These are phyloP conservation scores for Trichosporon coremiiforme DNA, from an alignment of 1,284 basidiomycete genomes.

Conservation along the genomic window DNA sequence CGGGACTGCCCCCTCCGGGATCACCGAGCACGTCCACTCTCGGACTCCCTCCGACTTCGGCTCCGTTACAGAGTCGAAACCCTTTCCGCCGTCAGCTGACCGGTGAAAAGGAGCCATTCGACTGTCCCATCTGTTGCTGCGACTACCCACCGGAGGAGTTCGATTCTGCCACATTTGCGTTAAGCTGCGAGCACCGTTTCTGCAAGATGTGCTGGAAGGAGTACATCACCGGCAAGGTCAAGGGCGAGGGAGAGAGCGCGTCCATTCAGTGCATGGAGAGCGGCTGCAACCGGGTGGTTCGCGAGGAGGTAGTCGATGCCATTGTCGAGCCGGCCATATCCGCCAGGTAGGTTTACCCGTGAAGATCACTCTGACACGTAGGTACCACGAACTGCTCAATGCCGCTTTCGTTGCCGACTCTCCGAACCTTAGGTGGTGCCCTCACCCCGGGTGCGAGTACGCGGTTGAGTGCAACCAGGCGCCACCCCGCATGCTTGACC, in stretches of 20 bases:
- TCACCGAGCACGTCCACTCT: conserved; percentile 48
- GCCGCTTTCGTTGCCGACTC: conserved; percentile 89
- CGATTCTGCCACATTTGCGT: conserved; percentile 62
- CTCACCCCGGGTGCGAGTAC: conserved; percentile 69
- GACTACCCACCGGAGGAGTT: conserved; percentile 63
- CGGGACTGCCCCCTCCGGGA: conserved; percentile 62
- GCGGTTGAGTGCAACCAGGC: conserved; percentile 86
- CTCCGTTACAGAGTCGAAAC: conserved; percentile 41
- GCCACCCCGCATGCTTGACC: conserved; percentile 70
- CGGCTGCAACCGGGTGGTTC: conserved; percentile 75
- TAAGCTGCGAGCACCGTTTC: conserved; percentile 78
- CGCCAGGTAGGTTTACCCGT: conserved; percentile 52
- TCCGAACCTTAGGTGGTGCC: conserved; percentile 86
- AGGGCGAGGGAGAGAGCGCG: conserved; percentile 81
- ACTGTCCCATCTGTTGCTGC: conserved; percentile 89
- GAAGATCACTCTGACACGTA: conserved; percentile 44
- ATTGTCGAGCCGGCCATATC: conserved; percentile 56
- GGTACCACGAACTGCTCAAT: conserved; percentile 83
- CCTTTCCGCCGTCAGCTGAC: conserved; percentile 24
- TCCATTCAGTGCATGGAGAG: conserved; percentile 90
- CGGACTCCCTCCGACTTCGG: conserved; percentile 43
- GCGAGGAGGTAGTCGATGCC: conserved; percentile 59
- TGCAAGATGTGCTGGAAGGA: conserved; percentile 85
- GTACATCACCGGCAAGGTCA: conserved; percentile 82
- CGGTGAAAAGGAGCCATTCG: conserved; percentile 62